Percentiles rank a stretch among this genome's conserved stretches.
phyloP scores from a whole-genome alignment of 1,284 basidiomycete genomes.

The Xerocomus nothofagi region DNA sequence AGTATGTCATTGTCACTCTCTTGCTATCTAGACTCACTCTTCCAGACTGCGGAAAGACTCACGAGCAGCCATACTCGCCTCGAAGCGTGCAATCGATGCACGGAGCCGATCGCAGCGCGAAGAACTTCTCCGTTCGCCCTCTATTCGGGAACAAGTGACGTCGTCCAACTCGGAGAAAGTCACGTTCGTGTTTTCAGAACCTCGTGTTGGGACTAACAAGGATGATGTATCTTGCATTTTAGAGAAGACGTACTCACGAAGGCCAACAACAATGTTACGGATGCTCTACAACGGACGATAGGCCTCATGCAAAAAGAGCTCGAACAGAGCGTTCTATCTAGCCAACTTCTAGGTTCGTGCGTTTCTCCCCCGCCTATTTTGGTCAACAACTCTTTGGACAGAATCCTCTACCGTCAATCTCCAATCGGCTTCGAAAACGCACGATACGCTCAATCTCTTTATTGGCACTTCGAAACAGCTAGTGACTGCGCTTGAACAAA shows the following conservation, averaged over 20 bases:
- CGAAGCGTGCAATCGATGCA: slow-evolving; percentile 70
- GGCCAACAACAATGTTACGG: slow-evolving; percentile 85
- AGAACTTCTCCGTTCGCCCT: slow-evolving; percentile 59
- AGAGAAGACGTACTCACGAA: slow-evolving; percentile 88
- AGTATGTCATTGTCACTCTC: slow-evolving; percentile 42
- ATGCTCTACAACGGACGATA: slow-evolving; percentile 81
- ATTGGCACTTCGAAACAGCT: slow-evolving; percentile 80
- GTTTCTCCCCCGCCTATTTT: neutral
- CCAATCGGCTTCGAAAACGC: slow-evolving; percentile 71
- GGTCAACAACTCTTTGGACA: slow-evolving; percentile 34
- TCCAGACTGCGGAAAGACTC: slow-evolving; percentile 59
- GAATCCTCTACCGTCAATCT: slow-evolving; percentile 81
- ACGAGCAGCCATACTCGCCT: slow-evolving; percentile 64
- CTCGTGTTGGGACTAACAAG: neutral
- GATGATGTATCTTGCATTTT: slow-evolving; percentile 1
- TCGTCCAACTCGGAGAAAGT: slow-evolving; percentile 52
- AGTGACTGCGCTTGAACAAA: slow-evolving; percentile 81
- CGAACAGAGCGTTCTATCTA: slow-evolving; percentile 81
- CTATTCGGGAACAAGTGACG: slow-evolving; percentile 43
- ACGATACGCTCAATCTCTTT: slow-evolving; percentile 74
- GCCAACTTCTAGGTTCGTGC: slow-evolving; percentile 77
- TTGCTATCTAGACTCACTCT: slow-evolving; percentile 24
- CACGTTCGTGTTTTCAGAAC: slow-evolving; percentile 43
- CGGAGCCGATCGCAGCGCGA: slow-evolving; percentile 58
- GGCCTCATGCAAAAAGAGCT: slow-evolving; percentile 87